Evolutionary conservation across 2,329 filamentous ascomycete species (phyloP), one percentile per base, ranked within the genome.

Genomic region (Fusarium tricinctum): DNA sequence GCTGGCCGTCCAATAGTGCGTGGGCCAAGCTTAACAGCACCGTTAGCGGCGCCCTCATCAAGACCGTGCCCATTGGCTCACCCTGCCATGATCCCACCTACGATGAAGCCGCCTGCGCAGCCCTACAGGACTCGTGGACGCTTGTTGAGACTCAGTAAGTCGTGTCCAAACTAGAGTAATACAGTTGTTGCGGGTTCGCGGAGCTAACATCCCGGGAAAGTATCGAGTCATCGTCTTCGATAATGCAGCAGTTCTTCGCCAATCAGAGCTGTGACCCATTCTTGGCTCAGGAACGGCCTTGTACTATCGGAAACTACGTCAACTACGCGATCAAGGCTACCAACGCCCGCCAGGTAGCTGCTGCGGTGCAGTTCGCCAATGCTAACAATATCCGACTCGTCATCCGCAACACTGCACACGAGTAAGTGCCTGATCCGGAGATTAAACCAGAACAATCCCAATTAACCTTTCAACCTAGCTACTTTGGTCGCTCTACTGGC

Each of bases 401-500:
- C 42, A 77, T 87, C 51, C 85, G 75, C 52, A 80, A 86, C 75
- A 87, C 84, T 0, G 85, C 84, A 28, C 85, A 87, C 68, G 84
- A 86, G 71, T 85, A 83, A 68, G 76, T 61, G 10, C 35, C n/a
- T 5, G 5, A 9, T 5, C n/a, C 23, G 14, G 14, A 30, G 14
- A 39, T 14, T 30, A 4, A n/a, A 3, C 3, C 6, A 10, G 12
- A 46, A 28, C 19, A 20, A 23, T 7, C 40, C 32, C 23, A 23
- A 23, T 32, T 59, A 48, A 46, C 19, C 30, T 30, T 12, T 12
- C 2, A 22, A 2, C 4, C 12, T 8, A 56, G 42, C 33, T 60
- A 66, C 38, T 64, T 79, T 35, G 89, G 89, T 40, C 85, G 86
- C 42, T 88, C 85, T 0, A 88, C 88, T 0, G 90, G 89, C 12